Base-by-base conservation (phyloP, 306 rosid species). In the Castanea mollissima region DNA sequence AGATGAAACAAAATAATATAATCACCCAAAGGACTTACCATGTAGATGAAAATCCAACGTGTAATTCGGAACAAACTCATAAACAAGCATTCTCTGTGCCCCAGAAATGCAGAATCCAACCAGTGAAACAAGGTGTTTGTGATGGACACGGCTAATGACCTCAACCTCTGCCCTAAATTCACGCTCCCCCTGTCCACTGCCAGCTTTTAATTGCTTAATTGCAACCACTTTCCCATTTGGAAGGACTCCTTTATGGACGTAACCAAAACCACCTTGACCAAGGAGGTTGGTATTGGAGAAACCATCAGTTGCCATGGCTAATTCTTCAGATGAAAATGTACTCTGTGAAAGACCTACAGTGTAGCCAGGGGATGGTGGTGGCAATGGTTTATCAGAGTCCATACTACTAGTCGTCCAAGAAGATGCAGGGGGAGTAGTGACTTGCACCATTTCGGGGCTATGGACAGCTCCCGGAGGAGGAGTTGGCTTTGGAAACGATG, bases 241-340 rank as follows among this genome's bases (percentile, higher is more conserved):
- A 63, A 91, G 92, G 79, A 87, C 82, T 34, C 95, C 95, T 88
- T 87, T 87, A 71, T 91, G 88, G 7, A 91, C 95, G 72, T 60
- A 85, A 74, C 95, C 92, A 76, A 88, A 88, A 38, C 95, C 92
- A 68, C 95, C 95, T 77, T 91, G 86, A 69, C 95, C 95, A 27
- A 91, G 85, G 71, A 91, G 83, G 78, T 91, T 91, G 34, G 78
- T 78, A 51, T 27, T 1, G 59, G 89, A 87, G 91, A 91, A 91
- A 65, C 79, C 76, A 59, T 85, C 74, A 4, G 95, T 85, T 67
- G 95, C 95, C 29, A 57, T 80, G 21, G 63, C 79, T 44, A 91
- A 75, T 31, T 88, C 95, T 20, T 88, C 85, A 72, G 76, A 85
- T 49, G 92, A 78, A 80, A 91, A 91, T 35, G 78, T 67, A 76